Percentiles rank a stretch among this genome's conserved stretches.
Evolutionary conservation across 192 early-diverging fungal genomes (phyloP).

Genomic region (Mortierella antarctica): DNA sequence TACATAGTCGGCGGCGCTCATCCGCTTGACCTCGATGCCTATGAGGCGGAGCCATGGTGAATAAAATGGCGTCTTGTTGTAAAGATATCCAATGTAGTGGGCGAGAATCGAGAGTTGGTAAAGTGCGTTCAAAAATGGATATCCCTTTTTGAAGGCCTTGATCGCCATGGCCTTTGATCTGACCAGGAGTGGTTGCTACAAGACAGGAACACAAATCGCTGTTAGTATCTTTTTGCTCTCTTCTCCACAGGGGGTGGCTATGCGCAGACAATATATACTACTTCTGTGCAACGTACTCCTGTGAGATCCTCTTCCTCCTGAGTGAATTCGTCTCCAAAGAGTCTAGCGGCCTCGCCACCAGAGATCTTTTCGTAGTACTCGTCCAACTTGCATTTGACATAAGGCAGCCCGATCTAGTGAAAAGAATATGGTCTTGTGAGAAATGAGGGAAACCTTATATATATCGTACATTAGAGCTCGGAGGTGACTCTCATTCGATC

Average conservation of each 20-base stretch:
- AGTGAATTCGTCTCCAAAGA: conserved; percentile 70
- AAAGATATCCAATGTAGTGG: conserved; percentile 87
- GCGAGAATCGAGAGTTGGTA: conserved; percentile 73
- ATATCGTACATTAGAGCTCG: neutral
- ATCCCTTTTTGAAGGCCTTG: conserved; percentile 57
- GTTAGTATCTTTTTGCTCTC: neutral
- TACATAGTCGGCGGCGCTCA: conserved; percentile 87
- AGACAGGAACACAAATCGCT: neutral
- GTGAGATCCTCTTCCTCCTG: conserved; percentile 54
- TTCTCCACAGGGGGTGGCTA: neutral
- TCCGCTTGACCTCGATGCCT: conserved; percentile 80
- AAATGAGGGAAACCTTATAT: neutral
- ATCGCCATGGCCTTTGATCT: conserved; percentile 36
- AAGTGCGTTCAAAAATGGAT: conserved; percentile 77
- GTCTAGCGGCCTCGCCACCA: conserved; percentile 70
- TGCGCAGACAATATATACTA: conserved; percentile 27
- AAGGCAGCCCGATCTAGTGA: conserved; percentile 74
- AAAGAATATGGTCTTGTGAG: neutral
- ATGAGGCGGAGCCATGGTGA: conserved; percentile 87
- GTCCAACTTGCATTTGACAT: conserved; percentile 79
- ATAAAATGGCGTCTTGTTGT: conserved; percentile 84
- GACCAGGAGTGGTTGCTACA: conserved; percentile 31
- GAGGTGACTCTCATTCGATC: neutral
- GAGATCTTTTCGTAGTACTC: conserved; percentile 74
- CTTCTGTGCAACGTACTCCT: conserved; percentile 28